Percentiles rank a stretch among this genome's conserved stretches.
These are phyloP conservation scores for Pythium insidiosum DNA, from an alignment of 352 stramenopile genomes.

Conservation along the genomic window DNA sequence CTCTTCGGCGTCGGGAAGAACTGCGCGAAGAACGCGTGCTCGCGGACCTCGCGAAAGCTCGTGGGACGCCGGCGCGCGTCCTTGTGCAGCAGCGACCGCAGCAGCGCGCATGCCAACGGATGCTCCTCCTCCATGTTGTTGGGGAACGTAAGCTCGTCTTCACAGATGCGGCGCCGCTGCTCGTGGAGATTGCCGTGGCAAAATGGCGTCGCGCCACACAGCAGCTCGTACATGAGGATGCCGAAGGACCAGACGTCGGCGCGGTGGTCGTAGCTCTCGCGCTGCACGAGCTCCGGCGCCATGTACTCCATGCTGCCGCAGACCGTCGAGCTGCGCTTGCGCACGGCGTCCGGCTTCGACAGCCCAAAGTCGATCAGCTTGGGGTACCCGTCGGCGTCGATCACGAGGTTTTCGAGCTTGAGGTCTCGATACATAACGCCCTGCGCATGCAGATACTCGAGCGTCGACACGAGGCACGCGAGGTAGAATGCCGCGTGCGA, in stretches of 20 bases:
- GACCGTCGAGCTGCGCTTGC: constrained; percentile 34
- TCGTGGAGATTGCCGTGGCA: constrained; percentile 74
- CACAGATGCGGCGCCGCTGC: constrained; percentile 62
- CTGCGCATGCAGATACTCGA: constrained; percentile 72
- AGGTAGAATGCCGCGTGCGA: constrained; percentile 90
- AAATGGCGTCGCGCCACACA: constrained; percentile 73
- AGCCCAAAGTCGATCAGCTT: constrained; percentile 72
- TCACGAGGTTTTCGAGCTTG: constrained; percentile 85
- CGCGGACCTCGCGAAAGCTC: constrained; percentile 33
- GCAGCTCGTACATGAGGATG: constrained; percentile 65
- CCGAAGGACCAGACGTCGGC: constrained; percentile 74
- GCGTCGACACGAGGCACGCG: constrained; percentile 89
- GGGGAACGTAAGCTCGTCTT: constrained; percentile 45
- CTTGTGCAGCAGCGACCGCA: constrained; percentile 40
- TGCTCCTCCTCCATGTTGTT: constrained; percentile 32
- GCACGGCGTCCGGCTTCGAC: constrained; percentile 34
- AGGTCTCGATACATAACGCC: constrained; percentile 77
- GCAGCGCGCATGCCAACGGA: constrained; percentile 31
- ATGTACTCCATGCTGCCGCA: constrained; percentile 78
- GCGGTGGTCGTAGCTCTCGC: constrained; percentile 43
- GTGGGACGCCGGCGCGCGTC: constrained; percentile 26
- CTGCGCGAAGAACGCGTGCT: constrained; percentile 35
- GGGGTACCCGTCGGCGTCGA: constrained; percentile 83
- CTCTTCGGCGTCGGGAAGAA: constrained; percentile 28
- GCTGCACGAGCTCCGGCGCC: constrained; percentile 59